Base-by-base conservation (phyloP, 768 basidiomycete genomes). In the Cubamyces lactineus region DNA sequence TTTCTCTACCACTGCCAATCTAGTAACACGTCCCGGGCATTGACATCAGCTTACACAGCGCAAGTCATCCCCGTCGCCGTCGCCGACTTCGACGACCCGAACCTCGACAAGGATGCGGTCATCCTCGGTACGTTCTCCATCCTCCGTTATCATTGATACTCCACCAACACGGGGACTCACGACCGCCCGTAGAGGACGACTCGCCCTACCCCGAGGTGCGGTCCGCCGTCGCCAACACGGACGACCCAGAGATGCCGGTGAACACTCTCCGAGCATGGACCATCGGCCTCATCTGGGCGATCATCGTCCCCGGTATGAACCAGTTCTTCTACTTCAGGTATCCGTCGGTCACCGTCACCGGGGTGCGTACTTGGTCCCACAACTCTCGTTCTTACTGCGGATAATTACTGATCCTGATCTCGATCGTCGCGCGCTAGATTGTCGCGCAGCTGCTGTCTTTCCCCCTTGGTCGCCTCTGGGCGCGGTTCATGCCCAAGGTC, bases 301-400 rank as follows among this genome's bases (percentile, higher is more conserved):
- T 87, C 64, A 21, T 92, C 52, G 78, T 91, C 21, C 80, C 89
- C 0, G 87, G 89, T 45, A 78, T 91, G 78, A 91, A 91, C 73
- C 89, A 90, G 67, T 91, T 89, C 75, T 90, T 91, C 73, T 87
- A 82, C 72, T 84, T 90, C 66, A 83, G 89, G 28, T 90, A 84
- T 68, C 89, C 88, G 4, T 73, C 78, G 16, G 73, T 77, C 47
- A 19, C 21, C 12, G 56, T 81, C 56, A 49, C 46, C 23, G 59
- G 62, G 21, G 75, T 75, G 19, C 26, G 72, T 69, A 24, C 38
- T 28, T 21, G 11, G 17, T 48, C 57, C n/a, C 6, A 16, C 21
- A 7, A 34, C 34, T 34, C 21, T 41, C 34, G 40, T 60, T 54
- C 42, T 55, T 28, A 46, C 42, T 41, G 43, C 41, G 42, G 45